Evolutionary conservation across 73 alveolate genomes (phyloP).

Genomic region (Tetrahymena borealis): DNA sequence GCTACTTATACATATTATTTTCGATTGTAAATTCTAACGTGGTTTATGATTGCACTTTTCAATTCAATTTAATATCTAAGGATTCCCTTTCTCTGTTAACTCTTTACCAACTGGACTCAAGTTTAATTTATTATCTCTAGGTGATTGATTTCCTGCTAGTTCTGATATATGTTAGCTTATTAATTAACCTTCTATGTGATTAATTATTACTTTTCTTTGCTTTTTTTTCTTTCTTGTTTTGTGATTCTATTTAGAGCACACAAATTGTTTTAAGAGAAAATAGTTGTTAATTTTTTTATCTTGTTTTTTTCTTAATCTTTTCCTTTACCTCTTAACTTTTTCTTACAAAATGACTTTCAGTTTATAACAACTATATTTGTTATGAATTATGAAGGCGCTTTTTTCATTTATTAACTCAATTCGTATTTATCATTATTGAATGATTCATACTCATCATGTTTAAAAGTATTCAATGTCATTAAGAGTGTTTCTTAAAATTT

Average conservation of each 20-base stretch:
- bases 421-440: neutral
- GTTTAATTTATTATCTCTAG: too few species aligned
- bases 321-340: neutral
- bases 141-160: too few species aligned
- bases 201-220: neutral
- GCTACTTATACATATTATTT: neutral
- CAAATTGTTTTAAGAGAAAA: neutral
- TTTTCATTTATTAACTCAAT: neutral
- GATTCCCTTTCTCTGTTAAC: too few species aligned
- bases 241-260: slow-evolving; percentile 1
- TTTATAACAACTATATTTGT: neutral
- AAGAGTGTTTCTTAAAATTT: neutral
- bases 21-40: too few species aligned
- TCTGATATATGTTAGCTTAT: too few species aligned
- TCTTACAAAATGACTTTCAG: neutral
- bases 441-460: neutral
- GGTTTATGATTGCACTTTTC: too few species aligned
- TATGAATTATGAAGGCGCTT: neutral
- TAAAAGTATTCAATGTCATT: neutral
- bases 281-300: neutral
- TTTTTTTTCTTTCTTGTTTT: neutral
- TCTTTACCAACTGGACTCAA: too few species aligned
- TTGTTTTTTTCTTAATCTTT: neutral
- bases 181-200: too few species aligned
- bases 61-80: too few species aligned